phyloP scores from a whole-genome alignment of 208 protist species.

The Trypanosomatidae sp. region DNA sequence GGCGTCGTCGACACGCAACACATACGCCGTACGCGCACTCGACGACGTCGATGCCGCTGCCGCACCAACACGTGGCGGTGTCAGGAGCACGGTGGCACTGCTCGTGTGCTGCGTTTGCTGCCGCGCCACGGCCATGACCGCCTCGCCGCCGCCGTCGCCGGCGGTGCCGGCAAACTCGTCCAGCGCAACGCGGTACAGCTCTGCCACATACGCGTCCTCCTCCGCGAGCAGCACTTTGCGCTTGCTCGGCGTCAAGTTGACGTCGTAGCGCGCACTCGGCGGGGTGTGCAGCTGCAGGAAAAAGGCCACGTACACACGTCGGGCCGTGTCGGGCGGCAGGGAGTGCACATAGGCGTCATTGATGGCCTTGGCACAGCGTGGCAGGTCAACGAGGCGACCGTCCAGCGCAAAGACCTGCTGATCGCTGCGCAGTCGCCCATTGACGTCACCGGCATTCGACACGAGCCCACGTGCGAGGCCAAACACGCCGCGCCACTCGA shows the following conservation, averaged over 20 bases:
- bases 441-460: slow-evolving; percentile 25
- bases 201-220: slow-evolving; percentile 22
- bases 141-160: no score
- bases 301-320: slow-evolving; percentile 48
- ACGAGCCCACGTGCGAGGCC: slow-evolving; percentile 45
- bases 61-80: no score
- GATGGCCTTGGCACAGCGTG: slow-evolving; percentile 42
- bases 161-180: slow-evolving; percentile 20
- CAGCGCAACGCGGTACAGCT: slow-evolving; percentile 22
- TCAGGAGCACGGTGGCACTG: no score
- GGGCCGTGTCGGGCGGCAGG: slow-evolving; percentile 54
- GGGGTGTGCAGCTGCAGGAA: slow-evolving; percentile 45
- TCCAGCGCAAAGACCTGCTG: slow-evolving; percentile 70
- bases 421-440: slow-evolving; percentile 39
- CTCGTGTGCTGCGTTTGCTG: no score
- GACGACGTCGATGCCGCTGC: no score
- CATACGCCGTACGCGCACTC: no score
- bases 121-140: no score
- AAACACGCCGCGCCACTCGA: slow-evolving; percentile 45
- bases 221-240: slow-evolving; percentile 41
- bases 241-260: slow-evolving; percentile 75
- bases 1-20: no score
- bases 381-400: slow-evolving; percentile 70
- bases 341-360: slow-evolving; percentile 60
- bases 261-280: slow-evolving; percentile 38